Evolutionary conservation across 2,329 filamentous ascomycete species (phyloP), one percentile per base, ranked within the genome.

Genomic region (Clonostachys rhizophaga): DNA sequence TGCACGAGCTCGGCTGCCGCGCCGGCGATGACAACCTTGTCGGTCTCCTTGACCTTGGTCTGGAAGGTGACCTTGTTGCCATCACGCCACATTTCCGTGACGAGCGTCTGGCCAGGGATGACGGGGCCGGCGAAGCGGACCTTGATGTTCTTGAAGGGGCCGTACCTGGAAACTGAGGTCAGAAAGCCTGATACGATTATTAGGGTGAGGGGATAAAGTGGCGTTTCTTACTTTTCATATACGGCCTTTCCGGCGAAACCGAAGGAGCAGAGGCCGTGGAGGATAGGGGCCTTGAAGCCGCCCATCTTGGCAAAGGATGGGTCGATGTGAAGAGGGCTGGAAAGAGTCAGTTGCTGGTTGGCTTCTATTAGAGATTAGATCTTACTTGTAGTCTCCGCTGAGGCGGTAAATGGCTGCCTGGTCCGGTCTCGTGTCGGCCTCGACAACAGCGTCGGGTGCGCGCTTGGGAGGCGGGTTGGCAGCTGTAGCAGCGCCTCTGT

Each of bases 181-280:
- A 30, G 24, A 30, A 30, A 30, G 10, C 8, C 24, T 30, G 24
- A 30, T 30, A 30, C 24, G 24, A 30, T 30, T 30, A 30, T 30
- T 30, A 30, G 24, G 24, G 24, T 30, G 24, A 30, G 37, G 33
- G 18, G n/a, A 7, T 20, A 34, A 30, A 30, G 16, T 17, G 24
- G 40, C 12, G 33, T 36, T 33, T 9, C 59, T 34, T 52, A 63
- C 53, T 77, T 86, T 69, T 90, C 81, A 65, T 91, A 87, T 37
- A 99, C 83, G 50, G 92, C 91, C 78, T 96, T 96, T 54, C 86
- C 89, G 14, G 89, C 86, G 55, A 97, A 83, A 56, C 94, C 94
- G 60, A 99, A 92, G 64, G 85, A 94, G 79, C 91, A 96, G 36
- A 99, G 82, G n/a, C 94, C 94, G 74, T 99, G 94, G 46, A 99